Evolutionary conservation across 225 moss, liverwort and hornwort genomes (phyloP).

Genomic region (Takakia lepidozioides): DNA sequence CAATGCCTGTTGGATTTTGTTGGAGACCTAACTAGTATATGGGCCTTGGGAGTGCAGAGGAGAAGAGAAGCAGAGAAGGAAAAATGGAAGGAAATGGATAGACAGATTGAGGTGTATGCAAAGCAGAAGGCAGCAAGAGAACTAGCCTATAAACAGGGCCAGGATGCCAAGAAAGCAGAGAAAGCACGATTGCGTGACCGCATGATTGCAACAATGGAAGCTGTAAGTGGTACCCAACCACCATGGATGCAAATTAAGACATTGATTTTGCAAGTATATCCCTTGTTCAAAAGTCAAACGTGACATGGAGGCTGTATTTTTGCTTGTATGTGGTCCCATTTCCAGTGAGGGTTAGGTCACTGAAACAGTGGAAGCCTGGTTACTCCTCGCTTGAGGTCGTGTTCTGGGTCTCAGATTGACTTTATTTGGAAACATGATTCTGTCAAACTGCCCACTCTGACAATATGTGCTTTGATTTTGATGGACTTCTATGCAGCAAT

Average conservation of each 20-base stretch:
- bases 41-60: not conserved
- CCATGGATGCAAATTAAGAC: too few species aligned
- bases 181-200: not conserved
- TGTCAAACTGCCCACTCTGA: too few species aligned
- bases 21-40: too few species aligned
- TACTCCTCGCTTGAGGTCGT: too few species aligned
- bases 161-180: not conserved
- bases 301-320: too few species aligned
- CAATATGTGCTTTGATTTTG: not conserved
- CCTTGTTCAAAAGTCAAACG: too few species aligned
- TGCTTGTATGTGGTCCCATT: too few species aligned
- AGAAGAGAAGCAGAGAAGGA: not conserved
- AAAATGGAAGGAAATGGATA: not conserved
- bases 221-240: too few species aligned
- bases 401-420: not conserved
- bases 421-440: not conserved
- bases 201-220: not conserved
- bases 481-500: not conserved
- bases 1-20: too few species aligned
- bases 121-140: not conserved
- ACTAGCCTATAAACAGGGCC: not conserved
- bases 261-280: too few species aligned
- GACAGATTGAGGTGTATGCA: not conserved
- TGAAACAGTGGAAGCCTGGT: too few species aligned
- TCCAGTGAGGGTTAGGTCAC: too few species aligned